These are phyloP conservation scores for Neonectria coccinea DNA, from an alignment of 2,329 filamentous ascomycete genomes.

Conservation along the genomic window DNA sequence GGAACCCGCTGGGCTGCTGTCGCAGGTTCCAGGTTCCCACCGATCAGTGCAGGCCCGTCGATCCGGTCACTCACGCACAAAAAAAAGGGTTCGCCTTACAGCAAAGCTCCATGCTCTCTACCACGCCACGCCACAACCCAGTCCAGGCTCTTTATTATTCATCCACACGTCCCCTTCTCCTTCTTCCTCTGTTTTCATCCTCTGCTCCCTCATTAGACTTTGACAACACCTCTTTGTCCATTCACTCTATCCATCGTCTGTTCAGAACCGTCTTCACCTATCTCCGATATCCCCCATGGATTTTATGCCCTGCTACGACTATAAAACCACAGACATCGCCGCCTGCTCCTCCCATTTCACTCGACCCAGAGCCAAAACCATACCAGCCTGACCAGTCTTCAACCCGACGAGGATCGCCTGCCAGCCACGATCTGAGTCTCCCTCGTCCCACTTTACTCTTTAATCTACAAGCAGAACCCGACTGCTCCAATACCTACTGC, in stretches of 20 bases:
- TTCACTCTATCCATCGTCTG: slow-evolving; percentile 7
- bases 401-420: slow-evolving; percentile 43
- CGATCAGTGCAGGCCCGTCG: slow-evolving; percentile 1
- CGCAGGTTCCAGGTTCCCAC: neutral
- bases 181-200: slow-evolving; percentile 2
- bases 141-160: slow-evolving; percentile 29
- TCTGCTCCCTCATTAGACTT: slow-evolving; percentile 1
- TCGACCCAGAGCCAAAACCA: slow-evolving; percentile 38
- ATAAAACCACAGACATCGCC: slow-evolving; percentile 35
- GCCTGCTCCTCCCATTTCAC: slow-evolving; percentile 35
- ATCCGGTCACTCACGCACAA: slow-evolving; percentile 2
- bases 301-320: slow-evolving; percentile 42
- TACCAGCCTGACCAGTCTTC: slow-evolving; percentile 37
- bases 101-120: slow-evolving; percentile 13
- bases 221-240: slow-evolving; percentile 29
- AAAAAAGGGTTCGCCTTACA: slow-evolving; percentile 16
- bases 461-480: slow-evolving; percentile 1
- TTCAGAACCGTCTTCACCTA: neutral
- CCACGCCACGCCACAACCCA: slow-evolving; percentile 29
- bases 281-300: slow-evolving; percentile 42
- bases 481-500: neutral
- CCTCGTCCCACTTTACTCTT: slow-evolving; percentile 35
- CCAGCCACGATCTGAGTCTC: slow-evolving; percentile 36
- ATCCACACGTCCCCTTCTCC: slow-evolving; percentile 17
- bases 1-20: neutral